Evolutionary conservation across 1,139 yeast genomes (phyloP), one percentile per base, ranked within the genome.

Genomic region (Geotrichum macrosporum): DNA sequence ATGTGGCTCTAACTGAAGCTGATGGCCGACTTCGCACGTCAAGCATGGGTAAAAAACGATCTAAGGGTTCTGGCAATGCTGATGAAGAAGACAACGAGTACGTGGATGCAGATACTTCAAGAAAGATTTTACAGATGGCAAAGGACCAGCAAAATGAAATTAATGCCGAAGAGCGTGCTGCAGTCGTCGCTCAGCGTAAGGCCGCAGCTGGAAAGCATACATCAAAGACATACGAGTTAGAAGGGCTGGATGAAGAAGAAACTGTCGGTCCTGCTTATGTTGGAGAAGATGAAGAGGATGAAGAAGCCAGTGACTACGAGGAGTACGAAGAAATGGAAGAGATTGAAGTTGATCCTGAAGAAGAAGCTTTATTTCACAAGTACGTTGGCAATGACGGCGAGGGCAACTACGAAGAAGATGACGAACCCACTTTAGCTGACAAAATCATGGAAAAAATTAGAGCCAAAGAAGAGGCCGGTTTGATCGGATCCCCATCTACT

Each of bases 81-180:
- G 68, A 70, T 19, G 77, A 77, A 29, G 72, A 72, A 13, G 79
- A 71, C 19, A 89, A 83, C 49, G 81, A 76, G 37, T 82, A 69
- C 57, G 74, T 92, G 40, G 96, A 89, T 69, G 86, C 96, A 16
- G 73, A 79, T 22, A 73, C 87, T 31, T 85, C 97, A 1, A 76
- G 94, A 66, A 87, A 80, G 69, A 89, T 92, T 65, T 72, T 92
- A 55, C 85, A 84, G 62, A 73, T 92, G 55, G 98, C 97, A 13
- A 81, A 77, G 58, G 92, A 84, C 59, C 98, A 92, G 68, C 96
- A 88, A 64, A 89, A 85, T 40, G 98, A 92, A 63, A 66, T 89
- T 26, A 84, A 76, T 50, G 72, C 67, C 5, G 95, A 86, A 62
- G 87, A 56, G 53, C 12, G 42, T 10, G 48, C 32, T 29, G 44